Evolutionary conservation across 495 filamentous ascomycete genomes (phyloP).

Genomic region (Entonaema liquescens): DNA sequence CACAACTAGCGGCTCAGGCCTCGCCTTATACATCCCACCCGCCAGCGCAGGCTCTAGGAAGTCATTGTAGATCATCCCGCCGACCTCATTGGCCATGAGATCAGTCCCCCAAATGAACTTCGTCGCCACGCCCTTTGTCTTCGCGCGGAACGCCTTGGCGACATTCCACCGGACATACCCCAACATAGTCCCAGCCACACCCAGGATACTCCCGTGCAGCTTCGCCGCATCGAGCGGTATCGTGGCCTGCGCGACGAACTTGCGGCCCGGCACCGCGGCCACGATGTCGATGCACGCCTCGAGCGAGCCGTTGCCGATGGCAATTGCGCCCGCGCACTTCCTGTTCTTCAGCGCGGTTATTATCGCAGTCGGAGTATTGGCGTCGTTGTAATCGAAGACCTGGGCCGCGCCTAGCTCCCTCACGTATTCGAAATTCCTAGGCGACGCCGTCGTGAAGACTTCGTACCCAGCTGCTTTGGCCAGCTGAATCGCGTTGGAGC

Average conservation of each 20-base stretch:
- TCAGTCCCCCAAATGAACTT: constrained; percentile 22
- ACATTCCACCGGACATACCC: background rate
- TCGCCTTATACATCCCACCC: constrained; percentile 36
- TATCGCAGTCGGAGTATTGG: constrained; percentile 42
- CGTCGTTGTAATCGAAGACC: constrained; percentile 64
- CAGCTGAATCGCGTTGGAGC: constrained; percentile 67
- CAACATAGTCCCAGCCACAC: background rate
- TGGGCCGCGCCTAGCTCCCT: constrained; percentile 59
- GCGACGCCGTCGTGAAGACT: constrained; percentile 63
- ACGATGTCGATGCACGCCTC: constrained; percentile 17
- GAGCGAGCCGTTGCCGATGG: background rate
- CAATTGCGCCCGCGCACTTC: constrained; percentile 22
- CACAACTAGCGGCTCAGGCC: constrained; percentile 48
- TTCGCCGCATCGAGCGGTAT: background rate
- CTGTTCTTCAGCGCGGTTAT: constrained; percentile 37
- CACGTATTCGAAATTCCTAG: constrained; percentile 61
- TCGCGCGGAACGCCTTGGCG: background rate
- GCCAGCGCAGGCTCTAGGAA: constrained; percentile 51
- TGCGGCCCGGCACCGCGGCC: constrained; percentile 1
- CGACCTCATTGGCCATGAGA: background rate
- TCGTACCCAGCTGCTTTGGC: constrained; percentile 64
- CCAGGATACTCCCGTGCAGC: background rate
- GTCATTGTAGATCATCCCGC: constrained; percentile 21
- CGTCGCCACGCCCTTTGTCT: constrained; percentile 20
- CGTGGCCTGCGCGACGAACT: constrained; percentile 9